phyloP scores from a whole-genome alignment of 768 basidiomycete genomes.

The Macrolepiota dolichaula region DNA sequence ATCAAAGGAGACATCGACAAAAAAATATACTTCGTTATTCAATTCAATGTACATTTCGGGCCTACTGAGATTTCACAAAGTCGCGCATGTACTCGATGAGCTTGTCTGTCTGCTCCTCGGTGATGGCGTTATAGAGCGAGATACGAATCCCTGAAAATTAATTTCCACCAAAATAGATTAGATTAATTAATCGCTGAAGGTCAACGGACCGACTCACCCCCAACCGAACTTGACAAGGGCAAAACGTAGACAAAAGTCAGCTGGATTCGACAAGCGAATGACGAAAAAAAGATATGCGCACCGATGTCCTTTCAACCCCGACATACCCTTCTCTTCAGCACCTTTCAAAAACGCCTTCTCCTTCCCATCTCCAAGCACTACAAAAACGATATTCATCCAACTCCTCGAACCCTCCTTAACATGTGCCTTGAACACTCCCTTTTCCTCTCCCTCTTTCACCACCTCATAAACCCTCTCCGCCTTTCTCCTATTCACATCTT shows the following conservation, averaged over 20 bases:
- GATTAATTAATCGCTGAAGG: background rate
- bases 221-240: background rate
- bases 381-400: conserved; percentile 96
- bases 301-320: conserved; percentile 91
- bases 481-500: conserved; percentile 67
- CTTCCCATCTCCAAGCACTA: conserved; percentile 65
- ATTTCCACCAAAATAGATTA: background rate
- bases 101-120: conserved; percentile 65
- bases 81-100: conserved; percentile 58
- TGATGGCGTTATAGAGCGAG: conserved; percentile 88
- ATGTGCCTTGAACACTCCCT: conserved; percentile 67
- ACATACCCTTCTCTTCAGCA: conserved; percentile 77
- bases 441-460: conserved; percentile 65
- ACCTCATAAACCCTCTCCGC: conserved; percentile 72
- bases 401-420: conserved; percentile 77
- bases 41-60: too few relatives aligned
- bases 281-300: conserved; percentile 36
- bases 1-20: background rate
- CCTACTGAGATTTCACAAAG: conserved; percentile 32
- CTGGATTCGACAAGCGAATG: background rate
- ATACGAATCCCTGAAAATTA: conserved; percentile 71
- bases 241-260: background rate
- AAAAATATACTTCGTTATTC: background rate
- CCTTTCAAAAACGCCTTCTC: conserved; percentile 77
- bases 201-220: background rate